Evolutionary conservation across 148 eudicot species (phyloP).

Genomic region (Cornus florida): DNA sequence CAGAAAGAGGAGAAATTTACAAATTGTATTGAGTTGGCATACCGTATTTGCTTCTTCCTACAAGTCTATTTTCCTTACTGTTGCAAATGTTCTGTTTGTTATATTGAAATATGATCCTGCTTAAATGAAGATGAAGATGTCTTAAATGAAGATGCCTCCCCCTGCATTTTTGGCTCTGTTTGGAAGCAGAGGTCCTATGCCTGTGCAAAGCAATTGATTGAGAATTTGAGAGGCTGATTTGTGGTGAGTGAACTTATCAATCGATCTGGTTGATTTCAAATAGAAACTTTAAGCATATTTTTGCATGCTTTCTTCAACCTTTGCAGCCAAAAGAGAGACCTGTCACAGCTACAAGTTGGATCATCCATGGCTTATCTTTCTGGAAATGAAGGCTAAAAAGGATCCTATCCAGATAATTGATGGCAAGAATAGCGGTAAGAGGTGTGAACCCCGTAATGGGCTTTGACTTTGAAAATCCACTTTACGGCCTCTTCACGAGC

Average conservation of each 20-base stretch:
- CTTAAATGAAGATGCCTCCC: slow-evolving; percentile 83
- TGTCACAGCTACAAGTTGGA: no score
- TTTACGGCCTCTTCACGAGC: no score
- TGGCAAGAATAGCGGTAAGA: no score
- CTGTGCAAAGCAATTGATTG: slow-evolving; percentile 95
- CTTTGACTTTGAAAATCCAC: no score
- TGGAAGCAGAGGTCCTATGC: slow-evolving; percentile 99
- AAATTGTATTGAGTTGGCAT: not conserved
- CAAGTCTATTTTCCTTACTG: not conserved
- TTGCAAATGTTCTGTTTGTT: not conserved
- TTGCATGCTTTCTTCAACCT: not conserved
- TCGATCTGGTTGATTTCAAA: not conserved
- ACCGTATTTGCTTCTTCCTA: not conserved
- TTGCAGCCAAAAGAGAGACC: no score
- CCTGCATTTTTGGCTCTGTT: slow-evolving; percentile 95
- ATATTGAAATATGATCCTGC: slow-evolving; percentile 66
- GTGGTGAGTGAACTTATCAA: slow-evolving; percentile 39
- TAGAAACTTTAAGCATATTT: not conserved
- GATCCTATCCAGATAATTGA: no score
- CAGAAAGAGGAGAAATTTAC: not conserved
- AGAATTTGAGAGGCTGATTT: slow-evolving; percentile 84
- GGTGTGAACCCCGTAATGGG: no score
- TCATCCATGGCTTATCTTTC: no score
- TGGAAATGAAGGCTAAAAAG: no score
- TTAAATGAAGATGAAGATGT: no score